Conservation (phyloP, 345 rosid species). For the Pistacia atlantica region DNA sequence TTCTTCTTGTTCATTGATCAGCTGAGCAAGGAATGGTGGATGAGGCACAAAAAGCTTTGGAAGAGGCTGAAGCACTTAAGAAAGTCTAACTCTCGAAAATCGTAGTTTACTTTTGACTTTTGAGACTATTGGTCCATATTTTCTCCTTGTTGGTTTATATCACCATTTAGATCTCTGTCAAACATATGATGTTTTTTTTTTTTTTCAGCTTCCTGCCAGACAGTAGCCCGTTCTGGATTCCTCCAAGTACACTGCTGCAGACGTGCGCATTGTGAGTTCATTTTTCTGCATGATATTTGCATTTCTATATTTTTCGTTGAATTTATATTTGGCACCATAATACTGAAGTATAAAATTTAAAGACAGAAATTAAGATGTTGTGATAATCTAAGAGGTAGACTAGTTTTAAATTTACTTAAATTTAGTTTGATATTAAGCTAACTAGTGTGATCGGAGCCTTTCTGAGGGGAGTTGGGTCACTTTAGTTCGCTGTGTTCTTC, state of each 20-base stretch:
- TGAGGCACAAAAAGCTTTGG: constrained; percentile 97
- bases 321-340: no score
- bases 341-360: no score
- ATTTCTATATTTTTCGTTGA: no score
- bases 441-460: no score
- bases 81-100: constrained; percentile 52
- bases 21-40: constrained; percentile 99
- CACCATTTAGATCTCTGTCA: not conserved
- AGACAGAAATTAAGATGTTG: no score
- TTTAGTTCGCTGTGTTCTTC: no score
- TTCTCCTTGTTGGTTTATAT: not conserved
- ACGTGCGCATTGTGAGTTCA: constrained; percentile 92
- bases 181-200: constrained; percentile 7
- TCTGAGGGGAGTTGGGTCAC: no score
- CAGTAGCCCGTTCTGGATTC: no score
- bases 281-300: not conserved
- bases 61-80: constrained; percentile 99
- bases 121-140: not conserved
- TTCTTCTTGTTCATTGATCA: constrained; percentile 23
- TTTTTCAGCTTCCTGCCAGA: no score
- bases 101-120: not conserved
- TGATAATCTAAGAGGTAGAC: no score
- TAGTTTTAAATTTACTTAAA: no score
- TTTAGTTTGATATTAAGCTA: no score
- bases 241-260: constrained; percentile 89